Base-by-base conservation (phyloP, 2,329 filamentous ascomycete genomes). In the Penicillium psychrosexuale region DNA sequence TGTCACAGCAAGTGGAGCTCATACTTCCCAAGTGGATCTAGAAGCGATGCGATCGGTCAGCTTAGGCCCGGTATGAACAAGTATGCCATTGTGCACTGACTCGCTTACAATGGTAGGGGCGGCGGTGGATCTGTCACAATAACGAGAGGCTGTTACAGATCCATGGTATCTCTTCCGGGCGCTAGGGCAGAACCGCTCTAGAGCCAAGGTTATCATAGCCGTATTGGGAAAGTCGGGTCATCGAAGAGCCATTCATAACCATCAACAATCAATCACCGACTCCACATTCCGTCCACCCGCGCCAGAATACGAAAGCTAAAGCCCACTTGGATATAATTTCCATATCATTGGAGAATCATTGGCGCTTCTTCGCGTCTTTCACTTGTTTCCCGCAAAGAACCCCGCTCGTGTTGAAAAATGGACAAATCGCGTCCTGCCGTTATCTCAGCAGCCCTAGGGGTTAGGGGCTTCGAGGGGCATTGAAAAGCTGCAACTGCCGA, bases 201-300 rank as follows among this genome's bases (percentile, higher is more conserved):
- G 55, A 39, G 47, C 9, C 24, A 33, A 49, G 48, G 39, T 31
- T 47, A 11, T 27, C 28, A 22, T 30, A 24, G 31, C 45, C 53
- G 12, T 9, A 39, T 50, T 15, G 22, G 27, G 38, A 47, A 36
- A 38, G 13, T 37, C 33, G 34, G 5, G 22, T n/a, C 22, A 43
- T 7, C 13, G 34, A 3, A 28, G n/a, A 30, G 45, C 59, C 57
- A 60, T 27, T 56, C 49, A 56, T 13, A 31, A 30, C 11, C 44
- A 9, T 36, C 15, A 19, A n/a, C 38, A 34, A 55, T 28, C 19
- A 51, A 40, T 12, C 22, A 22, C 9, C 15, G 42, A 15, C 50
- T 56, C 59, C 59, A 61, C 55, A 56, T 55, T 42, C 59, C 51
- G 55, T 19, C 11, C 12, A 37, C 36, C 52, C 57, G 44, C 51